Evolutionary conservation across 2,329 filamentous ascomycete genomes (phyloP), one percentile per base, ranked within the genome.

Genomic region (Pseudogymnoascus sp.): DNA sequence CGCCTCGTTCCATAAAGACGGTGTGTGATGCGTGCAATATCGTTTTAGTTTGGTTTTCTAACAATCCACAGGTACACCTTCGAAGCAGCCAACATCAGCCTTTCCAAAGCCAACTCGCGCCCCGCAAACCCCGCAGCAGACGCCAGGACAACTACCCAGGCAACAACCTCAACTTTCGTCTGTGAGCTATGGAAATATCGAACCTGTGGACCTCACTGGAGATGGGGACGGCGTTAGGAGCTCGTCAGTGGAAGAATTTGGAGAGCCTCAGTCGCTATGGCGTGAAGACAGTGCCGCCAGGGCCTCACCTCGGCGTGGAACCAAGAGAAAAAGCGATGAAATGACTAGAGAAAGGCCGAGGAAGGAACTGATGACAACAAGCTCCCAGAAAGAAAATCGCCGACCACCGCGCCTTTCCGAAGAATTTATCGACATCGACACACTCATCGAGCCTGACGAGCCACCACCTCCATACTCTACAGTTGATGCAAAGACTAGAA

Each of bases 341-440:
- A 67, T 71, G 22, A 66, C 67, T 1, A 64, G 57, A 38, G 63
- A 38, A 60, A 62, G 38, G 20, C 28, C 39, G 57, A 36, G 15
- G 20, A 59, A 35, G n/a, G 62, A 33, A 62, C 57, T 33, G 63
- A 66, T 57, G 57, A 61, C 37, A 58, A 60, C 41, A 15, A 62
- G 37, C 53, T 25, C 35, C 7, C 36, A 43, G 14, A 57, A 47
- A 22, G 59, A 30, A 61, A 43, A 36, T 35, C 58, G 18, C 22
- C 35, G 38, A 30, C 57, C 15, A 59, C 33, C 25, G 64, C 47
- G 57, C 37, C 25, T 50, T 18, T 57, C 58, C 25, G 67, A 69
- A 38, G 69, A 64, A 7, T 73, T 72, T 62, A 61, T 71, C 58
- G 71, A 73, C 60, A 68, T 73, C 35, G 71, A 72, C 62, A 68